Base-by-base conservation (phyloP, 371 early-diverging fungal genomes). In the Lichtheimia ramosa region DNA sequence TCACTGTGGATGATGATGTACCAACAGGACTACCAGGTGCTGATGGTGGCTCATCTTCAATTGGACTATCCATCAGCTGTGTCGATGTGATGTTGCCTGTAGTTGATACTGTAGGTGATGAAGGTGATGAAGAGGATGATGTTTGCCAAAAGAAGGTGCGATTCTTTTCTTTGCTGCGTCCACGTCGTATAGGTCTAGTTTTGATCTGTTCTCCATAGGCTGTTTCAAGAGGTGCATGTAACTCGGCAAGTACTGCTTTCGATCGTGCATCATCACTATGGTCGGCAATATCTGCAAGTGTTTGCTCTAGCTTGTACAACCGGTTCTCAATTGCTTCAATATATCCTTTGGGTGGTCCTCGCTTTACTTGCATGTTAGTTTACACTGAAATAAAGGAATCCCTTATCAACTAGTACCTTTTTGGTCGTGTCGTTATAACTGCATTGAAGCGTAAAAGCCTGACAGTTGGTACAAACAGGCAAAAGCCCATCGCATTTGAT, bases 301-400 rank as follows among this genome's bases (percentile, higher is more conserved):
- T 60, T 27, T 71, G 75, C 54, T 89, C 90, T 51, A 86, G 63
- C 51, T 80, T 82, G 61, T 82, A 83, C 43, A 89, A 66, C 34
- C 89, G 71, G 58, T 79, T 81, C 58, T 90, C 90, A 24, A 90
- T 87, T 3, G 84, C 88, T 59, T 88, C 89, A 34, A 90, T 89
- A 60, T 90, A 89, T 24, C 90, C 90, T 71, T 87, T 87, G 7
- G 87, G 84, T 13, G 87, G 87, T 13, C 85, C 85, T 28, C 85
- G 71, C 79, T 85, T 34, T 34, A 34, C 34, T 34, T 8, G 34
- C 34, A 48, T 18, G 27, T 13, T 24, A 49, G n/a, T 58, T 43
- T n/a, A 13, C 34, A 48, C 25, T 13, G 28, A 23, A 52, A 18
- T 24, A 14, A 6, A 14, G 12, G 24, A 10, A 51, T 70, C 68